Percentiles rank a stretch among this genome's conserved stretches.
phyloP scores from a whole-genome alignment of 2,329 filamentous ascomycete species.

The Diaporthe citri region DNA sequence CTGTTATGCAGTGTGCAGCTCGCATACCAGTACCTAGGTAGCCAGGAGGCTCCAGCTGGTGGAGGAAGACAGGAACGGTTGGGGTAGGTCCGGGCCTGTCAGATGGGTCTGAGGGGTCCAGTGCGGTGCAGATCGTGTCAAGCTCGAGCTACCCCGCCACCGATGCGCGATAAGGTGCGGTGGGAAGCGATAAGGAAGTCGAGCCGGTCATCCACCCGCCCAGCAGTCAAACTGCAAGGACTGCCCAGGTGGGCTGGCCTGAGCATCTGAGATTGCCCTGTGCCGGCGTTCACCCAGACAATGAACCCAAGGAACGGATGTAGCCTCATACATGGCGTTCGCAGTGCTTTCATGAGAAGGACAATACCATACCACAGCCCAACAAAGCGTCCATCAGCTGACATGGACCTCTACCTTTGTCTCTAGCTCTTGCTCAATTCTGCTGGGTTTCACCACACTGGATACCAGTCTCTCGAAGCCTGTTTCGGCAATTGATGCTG shows the following conservation, averaged over 20 bases:
- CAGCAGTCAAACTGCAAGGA: neutral
- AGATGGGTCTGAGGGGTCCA: constrained; percentile 15
- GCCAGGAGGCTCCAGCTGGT: neutral
- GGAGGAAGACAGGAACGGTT: constrained; percentile 15
- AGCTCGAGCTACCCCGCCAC: constrained; percentile 31
- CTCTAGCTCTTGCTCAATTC: neutral
- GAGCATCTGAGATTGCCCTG: neutral
- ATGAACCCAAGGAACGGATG: neutral
- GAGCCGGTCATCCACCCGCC: neutral
- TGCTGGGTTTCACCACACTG: neutral
- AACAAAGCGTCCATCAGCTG: neutral
- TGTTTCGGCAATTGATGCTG: neutral
- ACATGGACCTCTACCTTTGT: neutral
- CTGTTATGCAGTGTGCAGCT: neutral
- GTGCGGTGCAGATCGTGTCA: constrained; percentile 20
- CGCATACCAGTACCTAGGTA: neutral
- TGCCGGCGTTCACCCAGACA: too few species aligned
- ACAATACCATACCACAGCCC: neutral
- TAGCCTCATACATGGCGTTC: constrained; percentile 12
- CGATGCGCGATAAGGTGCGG: neutral
- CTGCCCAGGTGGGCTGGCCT: neutral
- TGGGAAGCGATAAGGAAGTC: neutral
- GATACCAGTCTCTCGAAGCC: neutral
- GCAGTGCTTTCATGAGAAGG: neutral
- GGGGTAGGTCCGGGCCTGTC: constrained; percentile 16